A percentile compares a stretch with the other conserved stretches of the same genome.
phyloP scores from a whole-genome alignment of 73 alveolate species.

The Urostyla sp. region DNA sequence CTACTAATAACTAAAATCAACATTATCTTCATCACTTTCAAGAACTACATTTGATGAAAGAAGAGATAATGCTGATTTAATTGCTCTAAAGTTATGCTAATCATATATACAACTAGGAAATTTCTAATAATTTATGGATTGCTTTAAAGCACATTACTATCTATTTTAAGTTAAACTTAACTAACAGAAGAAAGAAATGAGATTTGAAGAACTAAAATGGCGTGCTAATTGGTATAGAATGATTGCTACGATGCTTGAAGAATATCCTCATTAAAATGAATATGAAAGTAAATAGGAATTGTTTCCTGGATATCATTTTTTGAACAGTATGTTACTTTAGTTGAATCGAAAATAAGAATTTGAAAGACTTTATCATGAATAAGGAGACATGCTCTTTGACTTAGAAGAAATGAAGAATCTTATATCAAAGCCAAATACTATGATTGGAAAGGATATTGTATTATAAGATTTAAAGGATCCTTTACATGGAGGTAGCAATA shows the following conservation, averaged over 20 bases:
- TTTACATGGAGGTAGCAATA: neutral
- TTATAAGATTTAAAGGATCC: constrained; percentile 51
- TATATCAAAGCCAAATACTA: constrained; percentile 8
- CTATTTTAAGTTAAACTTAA: constrained; percentile 3
- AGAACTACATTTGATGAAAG: constrained; percentile 38
- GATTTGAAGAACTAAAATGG: constrained; percentile 55
- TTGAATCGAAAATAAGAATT: constrained; percentile 30
- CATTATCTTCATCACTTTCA: constrained; percentile 3
- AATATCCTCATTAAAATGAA: constrained; percentile 35
- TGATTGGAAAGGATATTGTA: constrained; percentile 34
- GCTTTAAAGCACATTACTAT: constrained; percentile 33
- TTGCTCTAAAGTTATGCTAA: constrained; percentile 21
- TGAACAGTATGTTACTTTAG: constrained; percentile 11
- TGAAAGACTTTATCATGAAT: constrained; percentile 7
- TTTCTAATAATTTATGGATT: constrained; percentile 17
- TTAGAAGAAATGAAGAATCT: constrained; percentile 29
- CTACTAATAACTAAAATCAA: neutral
- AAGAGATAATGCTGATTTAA: constrained; percentile 53
- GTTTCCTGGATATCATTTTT: constrained; percentile 25
- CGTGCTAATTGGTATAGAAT: constrained; percentile 38
- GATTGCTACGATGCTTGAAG: constrained; percentile 15
- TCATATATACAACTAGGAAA: neutral
- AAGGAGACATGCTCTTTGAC: constrained; percentile 20
- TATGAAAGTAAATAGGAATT: constrained; percentile 17
- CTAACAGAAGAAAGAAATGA: constrained; percentile 10